Evolutionary conservation across 768 basidiomycete species (phyloP), one percentile per base, ranked within the genome.

Genomic region (Daedaleopsis sinensis): DNA sequence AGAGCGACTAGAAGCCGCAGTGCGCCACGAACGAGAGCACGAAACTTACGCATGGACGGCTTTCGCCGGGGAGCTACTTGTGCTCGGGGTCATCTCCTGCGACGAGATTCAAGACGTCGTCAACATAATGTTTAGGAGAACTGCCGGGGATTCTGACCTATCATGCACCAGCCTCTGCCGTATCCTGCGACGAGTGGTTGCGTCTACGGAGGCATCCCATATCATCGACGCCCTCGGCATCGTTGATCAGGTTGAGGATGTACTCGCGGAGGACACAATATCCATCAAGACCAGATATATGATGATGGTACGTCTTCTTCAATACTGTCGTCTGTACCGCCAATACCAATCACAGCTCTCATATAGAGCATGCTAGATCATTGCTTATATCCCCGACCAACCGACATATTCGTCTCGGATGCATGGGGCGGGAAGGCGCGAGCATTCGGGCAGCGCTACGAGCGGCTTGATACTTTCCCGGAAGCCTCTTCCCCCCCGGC

Each of bases 11-110:
- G 36, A 65, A 15, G n/a, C 27, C 10, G 53, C 66, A 1, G n/a
- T 61, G 0, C 42, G 39, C 4, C 19, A 19, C 1, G 60, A 21
- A 3, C 63, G 58, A 15, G 19, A 21, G 13, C 15, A 49, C 8
- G 39, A 37, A 5, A 50, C 67, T 19, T 35, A 44, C 16, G 23
- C 55, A 13, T 50, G 67, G 44, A 43, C 61, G 19, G 24, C 58
- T 3, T 72, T 72, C 55, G 38, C 63, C 3, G 70, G 65, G 10
- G 68, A 70, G 57, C 52, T 73, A 3, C 56, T 73, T 18, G 65
- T 68, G 13, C 62, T 68, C 18, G 68, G 65, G 8, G 62, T 69
- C 13, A 39, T 73, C 15, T 35, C 53, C 42, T 35, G 61, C 37
- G 60, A 55, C 8, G 72, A 73, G 50, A 52, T 70, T n/a, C 59